Base-by-base conservation (phyloP, 2,329 filamentous ascomycete species). In the Fusarium verticillioides region DNA sequence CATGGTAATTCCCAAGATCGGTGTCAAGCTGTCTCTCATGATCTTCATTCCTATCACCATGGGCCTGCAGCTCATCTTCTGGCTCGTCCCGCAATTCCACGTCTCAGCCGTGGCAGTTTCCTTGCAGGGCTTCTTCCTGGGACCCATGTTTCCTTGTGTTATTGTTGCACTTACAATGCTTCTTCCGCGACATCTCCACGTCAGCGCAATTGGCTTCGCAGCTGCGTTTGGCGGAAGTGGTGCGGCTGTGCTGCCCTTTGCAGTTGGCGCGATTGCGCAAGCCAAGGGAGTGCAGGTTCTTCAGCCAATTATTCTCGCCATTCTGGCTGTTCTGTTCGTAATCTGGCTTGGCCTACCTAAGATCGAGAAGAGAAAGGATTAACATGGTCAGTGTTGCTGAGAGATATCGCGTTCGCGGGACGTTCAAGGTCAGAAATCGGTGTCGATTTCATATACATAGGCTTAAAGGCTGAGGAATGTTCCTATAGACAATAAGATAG, bases 11-110 rank as follows among this genome's bases (percentile, higher is more conserved):
- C 90, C 92, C 0, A 83, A 85, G 12, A 82, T 94, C 15, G 93
- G 93, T 1, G 93, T 95, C 82, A 93, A 92, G 77, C 75, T 87
- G 18, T 87, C 90, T 21, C 85, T 92, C 39, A 76, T 84, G 28
- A 62, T 79, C 49, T 96, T 96, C 81, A 87, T 95, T 8, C 82
- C 88, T 7, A 78, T 90, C 18, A 87, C 89, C 5, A 90, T 94
- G 78, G 89, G 78, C 1, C 85, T 94, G 8, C 89, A 94, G 75
- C 86, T 96, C 1, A 81, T 96, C 54, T 93, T 96, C 83, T 96
- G 93, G 93, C 90, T 95, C 2, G 91, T 96, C 0, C 93, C 94
- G 0, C 87, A 92, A 57, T 94, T 95, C 79, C 88, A 92, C 76
- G 91, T 93, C 5, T 93, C 92, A 0, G 91, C 92, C 0, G 87